These are phyloP conservation scores for Heterobasidion parviporum DNA, from an alignment of 1,284 basidiomycete species.

Conservation along the genomic window DNA sequence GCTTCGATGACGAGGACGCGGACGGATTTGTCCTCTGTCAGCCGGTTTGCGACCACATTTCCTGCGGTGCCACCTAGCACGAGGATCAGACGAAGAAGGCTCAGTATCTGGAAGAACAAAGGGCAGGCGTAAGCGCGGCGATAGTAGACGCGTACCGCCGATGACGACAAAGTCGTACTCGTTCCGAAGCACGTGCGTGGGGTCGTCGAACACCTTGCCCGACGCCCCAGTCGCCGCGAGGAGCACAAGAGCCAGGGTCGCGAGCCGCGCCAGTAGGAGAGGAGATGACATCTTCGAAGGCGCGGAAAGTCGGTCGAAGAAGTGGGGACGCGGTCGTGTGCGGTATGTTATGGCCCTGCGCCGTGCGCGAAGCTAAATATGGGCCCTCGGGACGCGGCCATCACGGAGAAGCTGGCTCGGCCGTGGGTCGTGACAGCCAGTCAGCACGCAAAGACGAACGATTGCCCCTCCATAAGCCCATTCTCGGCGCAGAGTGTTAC, in stretches of 20 bases:
- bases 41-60: constrained; percentile 18
- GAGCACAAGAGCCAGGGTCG: not conserved
- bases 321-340: too few relatives aligned
- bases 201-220: not conserved
- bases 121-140: not conserved
- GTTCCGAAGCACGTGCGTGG: not conserved
- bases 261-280: not conserved
- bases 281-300: too few relatives aligned
- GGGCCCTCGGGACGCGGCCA: too few relatives aligned
- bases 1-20: constrained; percentile 20
- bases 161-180: constrained; percentile 10
- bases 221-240: not conserved
- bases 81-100: not conserved
- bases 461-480: too few relatives aligned
- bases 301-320: too few relatives aligned
- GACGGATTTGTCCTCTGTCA: constrained; percentile 14
- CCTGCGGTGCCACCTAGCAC: constrained; percentile 13
- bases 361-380: too few relatives aligned
- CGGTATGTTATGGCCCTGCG: too few relatives aligned
- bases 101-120: not conserved
- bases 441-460: too few relatives aligned
- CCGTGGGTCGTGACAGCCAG: too few relatives aligned
- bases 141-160: constrained; percentile 3
- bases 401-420: too few relatives aligned
- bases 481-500: too few relatives aligned